Conservation (phyloP, 1,284 basidiomycete species). For the Marasmius sp. region DNA sequence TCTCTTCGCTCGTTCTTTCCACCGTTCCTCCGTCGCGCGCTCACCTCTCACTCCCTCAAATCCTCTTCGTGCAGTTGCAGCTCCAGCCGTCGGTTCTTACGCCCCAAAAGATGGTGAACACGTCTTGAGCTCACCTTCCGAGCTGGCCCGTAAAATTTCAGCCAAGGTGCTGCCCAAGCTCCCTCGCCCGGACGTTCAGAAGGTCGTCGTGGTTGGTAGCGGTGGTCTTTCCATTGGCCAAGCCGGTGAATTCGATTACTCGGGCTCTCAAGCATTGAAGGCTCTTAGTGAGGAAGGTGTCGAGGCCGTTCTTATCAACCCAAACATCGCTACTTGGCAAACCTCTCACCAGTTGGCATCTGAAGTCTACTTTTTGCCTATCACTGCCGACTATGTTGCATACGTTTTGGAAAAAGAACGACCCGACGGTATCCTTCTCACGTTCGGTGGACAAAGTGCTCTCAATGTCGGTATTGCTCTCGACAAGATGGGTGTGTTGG, state of each 20-base stretch:
- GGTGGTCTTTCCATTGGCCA: conserved; percentile 98
- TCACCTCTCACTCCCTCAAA: conserved; percentile 37
- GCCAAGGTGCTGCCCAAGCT: conserved; percentile 89
- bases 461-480: conserved; percentile 98
- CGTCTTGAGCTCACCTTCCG: conserved; percentile 89
- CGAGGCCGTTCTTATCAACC: conserved; percentile 94
- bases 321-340: conserved; percentile 97
- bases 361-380: conserved; percentile 97
- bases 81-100: conserved; percentile 78
- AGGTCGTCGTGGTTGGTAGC: conserved; percentile 95
- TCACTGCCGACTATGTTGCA: conserved; percentile 97
- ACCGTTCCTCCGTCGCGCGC: conserved; percentile 12
- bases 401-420: conserved; percentile 98
- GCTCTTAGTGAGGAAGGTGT: conserved; percentile 96
- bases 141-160: conserved; percentile 88
- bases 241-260: conserved; percentile 99
- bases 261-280: conserved; percentile 98
- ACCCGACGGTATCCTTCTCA: conserved; percentile 95
- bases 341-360: conserved; percentile 95
- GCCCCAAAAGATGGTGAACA: conserved; percentile 71
- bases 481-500: conserved; percentile 96
- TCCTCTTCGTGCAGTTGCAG: conserved; percentile 66
- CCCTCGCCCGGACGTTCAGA: conserved; percentile 86
- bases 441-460: conserved; percentile 98
- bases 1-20: conserved; percentile 25